Percentiles rank a stretch among this genome's conserved stretches.
phyloP scores from a whole-genome alignment of 2,329 filamentous ascomycete genomes.

The Diaporthe australafricana region DNA sequence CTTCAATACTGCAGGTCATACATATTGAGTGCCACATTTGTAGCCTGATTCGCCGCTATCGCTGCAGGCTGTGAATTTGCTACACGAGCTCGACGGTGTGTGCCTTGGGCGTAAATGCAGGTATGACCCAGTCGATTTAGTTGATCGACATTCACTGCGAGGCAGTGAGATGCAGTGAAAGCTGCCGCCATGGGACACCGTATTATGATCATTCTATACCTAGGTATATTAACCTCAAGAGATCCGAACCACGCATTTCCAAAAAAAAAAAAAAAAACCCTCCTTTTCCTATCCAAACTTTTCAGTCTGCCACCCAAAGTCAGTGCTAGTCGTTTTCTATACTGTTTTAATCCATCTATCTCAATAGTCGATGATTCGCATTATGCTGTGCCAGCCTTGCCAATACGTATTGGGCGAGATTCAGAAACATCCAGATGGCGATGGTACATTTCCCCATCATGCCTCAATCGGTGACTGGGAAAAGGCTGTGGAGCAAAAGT shows the following conservation, averaged over 20 bases:
- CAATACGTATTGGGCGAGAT: background rate
- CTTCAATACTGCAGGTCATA: too few relatives aligned
- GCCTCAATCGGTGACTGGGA: background rate
- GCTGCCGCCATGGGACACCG: too few relatives aligned
- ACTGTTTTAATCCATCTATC: background rate
- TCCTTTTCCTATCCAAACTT: background rate
- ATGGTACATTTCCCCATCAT: conserved; percentile 1
- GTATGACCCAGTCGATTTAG: too few relatives aligned
- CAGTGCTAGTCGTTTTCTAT: background rate
- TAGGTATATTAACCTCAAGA: background rate
- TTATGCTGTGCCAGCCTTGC: conserved; percentile 1
- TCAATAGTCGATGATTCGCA: background rate
- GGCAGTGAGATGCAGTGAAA: too few relatives aligned
- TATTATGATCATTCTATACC: too few relatives aligned
- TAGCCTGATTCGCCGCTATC: too few relatives aligned
- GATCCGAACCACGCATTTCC: background rate
- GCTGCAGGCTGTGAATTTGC: too few relatives aligned
- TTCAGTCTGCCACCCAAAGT: background rate
- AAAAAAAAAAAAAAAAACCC: too few relatives aligned
- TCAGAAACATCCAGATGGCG: background rate
- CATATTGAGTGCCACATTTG: too few relatives aligned
- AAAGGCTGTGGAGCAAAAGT: conserved; percentile 14
- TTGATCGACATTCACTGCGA: too few relatives aligned
- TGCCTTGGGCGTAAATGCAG: too few relatives aligned
- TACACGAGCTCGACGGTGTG: too few relatives aligned